Base-by-base conservation (phyloP, 352 stramenopile species). In the Globisporangium uncinulatum region DNA sequence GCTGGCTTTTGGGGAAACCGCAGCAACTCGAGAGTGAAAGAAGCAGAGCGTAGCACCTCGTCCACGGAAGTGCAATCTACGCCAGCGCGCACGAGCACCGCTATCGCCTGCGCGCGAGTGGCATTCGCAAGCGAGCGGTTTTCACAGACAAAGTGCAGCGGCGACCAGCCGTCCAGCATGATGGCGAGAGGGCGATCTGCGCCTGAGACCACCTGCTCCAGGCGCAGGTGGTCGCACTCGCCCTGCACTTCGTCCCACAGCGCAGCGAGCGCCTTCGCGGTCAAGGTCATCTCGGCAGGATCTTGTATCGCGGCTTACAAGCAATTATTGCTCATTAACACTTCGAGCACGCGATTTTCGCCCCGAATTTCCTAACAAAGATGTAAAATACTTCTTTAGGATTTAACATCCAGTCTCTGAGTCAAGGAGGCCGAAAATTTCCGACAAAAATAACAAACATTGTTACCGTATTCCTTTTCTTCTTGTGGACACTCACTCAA, bases 161-260 rank as follows among this genome's bases (percentile, higher is more conserved):
- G 80, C 29, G 80, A 84, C 84, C 84, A 94, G 39, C 80, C 80
- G 51, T 94, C 84, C 39, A 87, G 61, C 62, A 71, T 7, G 2
- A 66, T 6, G 8, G 39, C 43, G 9, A 54, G n/a, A 7, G 29
- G 31, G 21, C 6, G 14, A 2, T 32, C 31, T 10, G 49, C 57
- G 10, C 32, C 31, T 11, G 70, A 67, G 6, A 84, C 67, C 37
- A 64, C 71, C 29, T 65, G 56, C 61, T 79, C 57, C 19, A 92
- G 57, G 41, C 69, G 69, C 31, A 39, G 4, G 5, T 62, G 43
- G 45, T 88, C 73, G 32, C 77, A 89, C 10, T 59, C 62, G 57
- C 75, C 74, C 65, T 89, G 79, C 21, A 89, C 79, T 68, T 89
- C 69, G 53, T 92, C 77, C 79, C 81, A 92, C 31, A 89, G 46